phyloP scores from a whole-genome alignment of 257 asterid genomes.

The Nicotiana attenuata region DNA sequence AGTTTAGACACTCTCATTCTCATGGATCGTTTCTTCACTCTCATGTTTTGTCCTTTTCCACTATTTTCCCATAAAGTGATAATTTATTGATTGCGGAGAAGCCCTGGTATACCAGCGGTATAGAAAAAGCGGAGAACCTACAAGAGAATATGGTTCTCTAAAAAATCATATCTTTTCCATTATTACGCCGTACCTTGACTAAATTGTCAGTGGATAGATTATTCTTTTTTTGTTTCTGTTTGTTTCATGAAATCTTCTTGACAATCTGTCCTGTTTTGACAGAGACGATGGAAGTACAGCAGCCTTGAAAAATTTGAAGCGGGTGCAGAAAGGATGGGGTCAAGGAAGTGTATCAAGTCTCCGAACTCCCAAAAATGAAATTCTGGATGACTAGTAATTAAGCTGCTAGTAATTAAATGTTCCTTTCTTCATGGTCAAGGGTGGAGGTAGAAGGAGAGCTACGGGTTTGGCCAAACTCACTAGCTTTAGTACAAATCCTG shows the following conservation, averaged over 20 bases:
- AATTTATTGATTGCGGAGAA: background rate
- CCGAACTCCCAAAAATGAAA: slow-evolving; percentile 35
- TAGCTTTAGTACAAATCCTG: no score
- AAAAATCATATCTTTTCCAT: background rate
- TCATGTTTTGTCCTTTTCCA: background rate
- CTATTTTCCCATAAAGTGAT: background rate
- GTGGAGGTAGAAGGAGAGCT: no score
- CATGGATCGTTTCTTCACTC: background rate
- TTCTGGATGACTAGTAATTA: slow-evolving; percentile 27
- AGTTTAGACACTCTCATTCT: background rate
- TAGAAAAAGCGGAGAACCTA: background rate
- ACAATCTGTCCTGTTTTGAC: slow-evolving; percentile 19
- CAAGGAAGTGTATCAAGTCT: slow-evolving; percentile 38
- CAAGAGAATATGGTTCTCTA: background rate
- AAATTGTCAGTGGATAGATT: background rate
- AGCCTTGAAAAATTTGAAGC: slow-evolving; percentile 77
- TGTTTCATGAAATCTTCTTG: slow-evolving; percentile 1
- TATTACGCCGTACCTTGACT: background rate
- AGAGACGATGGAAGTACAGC: slow-evolving; percentile 81
- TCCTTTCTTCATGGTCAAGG: background rate
- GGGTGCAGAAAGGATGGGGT: slow-evolving; percentile 92
- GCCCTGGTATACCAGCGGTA: background rate
- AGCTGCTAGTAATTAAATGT: background rate
- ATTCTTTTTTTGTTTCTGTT: background rate
- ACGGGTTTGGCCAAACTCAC: no score